Evolutionary conservation across 768 basidiomycete species (phyloP).

Genomic region (Filobasidium floriforme): DNA sequence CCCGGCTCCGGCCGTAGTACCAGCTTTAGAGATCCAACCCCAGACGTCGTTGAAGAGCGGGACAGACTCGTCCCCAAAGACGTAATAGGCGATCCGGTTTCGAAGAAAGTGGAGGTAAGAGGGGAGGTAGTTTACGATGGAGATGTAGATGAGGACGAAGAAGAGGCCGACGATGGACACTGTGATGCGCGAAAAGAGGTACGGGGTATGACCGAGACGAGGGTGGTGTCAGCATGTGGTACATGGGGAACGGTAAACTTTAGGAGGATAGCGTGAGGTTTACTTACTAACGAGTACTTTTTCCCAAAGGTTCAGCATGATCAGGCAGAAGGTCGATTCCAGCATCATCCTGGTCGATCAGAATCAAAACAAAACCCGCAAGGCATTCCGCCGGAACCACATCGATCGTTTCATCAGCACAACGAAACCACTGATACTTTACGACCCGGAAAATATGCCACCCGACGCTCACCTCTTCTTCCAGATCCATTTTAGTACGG

Average conservation of each 20-base stretch:
- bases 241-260: neutral
- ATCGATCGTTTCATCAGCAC: no score
- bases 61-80: conserved; percentile 52
- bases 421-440: neutral
- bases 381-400: no score
- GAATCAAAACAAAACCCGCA: no score
- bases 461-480: conserved; percentile 7
- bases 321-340: conserved; percentile 57
- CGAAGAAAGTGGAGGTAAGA: conserved; percentile 54
- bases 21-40: neutral
- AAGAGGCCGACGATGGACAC: conserved; percentile 42
- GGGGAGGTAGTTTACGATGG: conserved; percentile 56
- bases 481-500: conserved; percentile 3
- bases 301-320: conserved; percentile 64
- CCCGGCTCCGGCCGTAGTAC: neutral
- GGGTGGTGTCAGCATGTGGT: neutral
- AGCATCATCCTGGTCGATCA: conserved; percentile 49
- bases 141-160: conserved; percentile 50
- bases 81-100: conserved; percentile 57
- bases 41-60: conserved; percentile 22
- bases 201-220: conserved; percentile 13
- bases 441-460: neutral
- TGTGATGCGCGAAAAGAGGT: conserved; percentile 31
- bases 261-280: neutral
- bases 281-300: conserved; percentile 56